These are phyloP conservation scores for Penicillium flavigenum DNA, from an alignment of 495 filamentous ascomycete species.

Conservation along the genomic window DNA sequence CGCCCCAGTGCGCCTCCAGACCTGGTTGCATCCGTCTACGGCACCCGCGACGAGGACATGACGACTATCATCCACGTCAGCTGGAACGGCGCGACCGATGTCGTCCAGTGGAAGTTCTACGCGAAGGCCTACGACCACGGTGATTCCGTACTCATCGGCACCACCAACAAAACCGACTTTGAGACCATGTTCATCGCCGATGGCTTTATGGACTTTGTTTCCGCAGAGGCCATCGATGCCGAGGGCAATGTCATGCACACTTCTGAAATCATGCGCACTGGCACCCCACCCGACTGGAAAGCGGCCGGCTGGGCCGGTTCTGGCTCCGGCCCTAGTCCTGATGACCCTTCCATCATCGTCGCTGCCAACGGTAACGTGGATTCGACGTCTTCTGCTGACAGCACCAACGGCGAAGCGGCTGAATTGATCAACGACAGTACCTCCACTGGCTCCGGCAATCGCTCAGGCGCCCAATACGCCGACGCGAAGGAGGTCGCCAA, in stretches of 20 bases:
- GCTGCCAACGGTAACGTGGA: conserved; percentile 18
- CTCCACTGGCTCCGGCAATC: conserved; percentile 5
- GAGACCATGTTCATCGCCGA: conserved; percentile 47
- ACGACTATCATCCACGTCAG: conserved; percentile 46
- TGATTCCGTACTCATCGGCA: conserved; percentile 32
- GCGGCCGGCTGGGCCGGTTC: conserved; percentile 35
- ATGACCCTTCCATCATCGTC: conserved; percentile 35
- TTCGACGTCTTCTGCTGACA: conserved; percentile 17
- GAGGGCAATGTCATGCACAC: conserved; percentile 35
- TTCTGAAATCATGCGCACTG: conserved; percentile 30
- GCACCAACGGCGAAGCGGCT: conserved; percentile 18
- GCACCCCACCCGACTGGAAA: conserved; percentile 36
- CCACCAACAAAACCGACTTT: conserved; percentile 40
- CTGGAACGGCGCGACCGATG: conserved; percentile 52
- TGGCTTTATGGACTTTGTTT: conserved; percentile 42
- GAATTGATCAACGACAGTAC: conserved; percentile 13
- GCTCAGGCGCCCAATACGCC: conserved; percentile 12
- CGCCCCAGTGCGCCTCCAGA: conserved; percentile 37
- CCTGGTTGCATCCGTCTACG: conserved; percentile 39
- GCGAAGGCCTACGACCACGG: conserved; percentile 29
- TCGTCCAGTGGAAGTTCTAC: conserved; percentile 44
- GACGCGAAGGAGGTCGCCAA: conserved; percentile 37
- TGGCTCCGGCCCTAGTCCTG: conserved; percentile 24
- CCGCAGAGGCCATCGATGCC: conserved; percentile 38
- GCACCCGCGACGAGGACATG: conserved; percentile 31